Evolutionary conservation across 2,329 filamentous ascomycete species (phyloP), one percentile per base, ranked within the genome.

Genomic region (Sarocladium kiliense): DNA sequence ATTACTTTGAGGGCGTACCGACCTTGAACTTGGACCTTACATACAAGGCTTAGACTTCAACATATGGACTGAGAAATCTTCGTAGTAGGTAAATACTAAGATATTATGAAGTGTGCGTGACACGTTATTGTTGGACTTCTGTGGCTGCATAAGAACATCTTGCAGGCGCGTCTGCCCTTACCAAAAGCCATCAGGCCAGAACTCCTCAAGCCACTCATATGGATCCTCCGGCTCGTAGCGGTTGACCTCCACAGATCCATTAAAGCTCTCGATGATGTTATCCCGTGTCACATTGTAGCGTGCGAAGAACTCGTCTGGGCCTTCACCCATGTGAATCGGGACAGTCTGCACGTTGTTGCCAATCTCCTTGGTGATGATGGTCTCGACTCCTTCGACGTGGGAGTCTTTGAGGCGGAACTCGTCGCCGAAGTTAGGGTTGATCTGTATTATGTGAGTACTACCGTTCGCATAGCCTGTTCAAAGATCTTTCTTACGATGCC

Each of bases 141-240:
- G n/a, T n/a, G n/a, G n/a, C n/a, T n/a, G n/a, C n/a, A n/a, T n/a
- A n/a, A n/a, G n/a, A n/a, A n/a, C n/a, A n/a, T n/a, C n/a, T n/a
- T n/a, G n/a, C n/a, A n/a, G n/a, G n/a, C n/a, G n/a, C n/a, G n/a
- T n/a, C n/a, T n/a, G n/a, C n/a, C n/a, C n/a, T 26, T 36, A 56
- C 55, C 39, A 56, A 44, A 66, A 66, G 0, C 64, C 64, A 9
- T 66, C 62, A 0, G 64, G 63, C 61, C 62, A 74, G 55, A 84
- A 84, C 59, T 77, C 80, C 32, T 76, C 76, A 55, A 75, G 76
- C 57, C 82, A 83, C 27, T 74, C 77, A 63, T 69, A 86, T 11
- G 83, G 79, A 3, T 66, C 62, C 54, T 65, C 62, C 0, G 64
- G 64, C 53, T 62, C 58, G 30, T 66, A 66, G 0, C 51, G 50